Evolutionary conservation across 768 basidiomycete species (phyloP), one percentile per base, ranked within the genome.

Genomic region (Psilocybe sp.): DNA sequence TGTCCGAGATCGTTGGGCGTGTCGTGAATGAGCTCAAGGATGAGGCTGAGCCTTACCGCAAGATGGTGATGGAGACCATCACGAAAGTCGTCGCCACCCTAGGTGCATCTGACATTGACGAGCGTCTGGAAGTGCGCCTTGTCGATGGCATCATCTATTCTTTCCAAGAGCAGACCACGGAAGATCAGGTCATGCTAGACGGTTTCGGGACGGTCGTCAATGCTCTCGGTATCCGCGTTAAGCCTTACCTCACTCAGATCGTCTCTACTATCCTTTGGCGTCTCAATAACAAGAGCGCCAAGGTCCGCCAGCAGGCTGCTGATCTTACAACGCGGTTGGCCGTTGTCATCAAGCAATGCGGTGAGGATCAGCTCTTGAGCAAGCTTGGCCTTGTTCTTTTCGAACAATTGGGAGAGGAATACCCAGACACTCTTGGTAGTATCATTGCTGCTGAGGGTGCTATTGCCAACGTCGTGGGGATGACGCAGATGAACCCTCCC

Each of bases 41-140:
- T 61, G 88, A 89, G 65, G 85, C 87, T 12, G 91, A 93, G 68
- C 91, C 90, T 4, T 93, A 92, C 71, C 76, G 94, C 56, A 98
- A 98, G 80, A 99, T 99, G 97, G 94, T 97, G 42, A 99, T 99
- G 97, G 97, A 99, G 73, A 98, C 97, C 0, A 97, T 98, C 59
- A 98, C 93, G 16, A 96, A 97, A 67, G 97, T 99, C 41, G 78
- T 99, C 44, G 85, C 87, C 13, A 89, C 87, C 5, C 82, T 96
- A 1, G 95, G 97, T 44, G 95, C 96, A n/a, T 91, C 96, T 0
- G 96, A 98, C 63, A 89, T 98, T 44, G 97, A 98, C 62, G 96
- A 98, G 69, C 79, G 95, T 47, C 77, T 99, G 38, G 96, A 99
- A 69, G 84, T 95, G 28, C 81, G 91, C 49, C 81, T 99, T 11